Base-by-base conservation (phyloP, 2,329 filamentous ascomycete genomes). In the Exutisphaerella laricina region DNA sequence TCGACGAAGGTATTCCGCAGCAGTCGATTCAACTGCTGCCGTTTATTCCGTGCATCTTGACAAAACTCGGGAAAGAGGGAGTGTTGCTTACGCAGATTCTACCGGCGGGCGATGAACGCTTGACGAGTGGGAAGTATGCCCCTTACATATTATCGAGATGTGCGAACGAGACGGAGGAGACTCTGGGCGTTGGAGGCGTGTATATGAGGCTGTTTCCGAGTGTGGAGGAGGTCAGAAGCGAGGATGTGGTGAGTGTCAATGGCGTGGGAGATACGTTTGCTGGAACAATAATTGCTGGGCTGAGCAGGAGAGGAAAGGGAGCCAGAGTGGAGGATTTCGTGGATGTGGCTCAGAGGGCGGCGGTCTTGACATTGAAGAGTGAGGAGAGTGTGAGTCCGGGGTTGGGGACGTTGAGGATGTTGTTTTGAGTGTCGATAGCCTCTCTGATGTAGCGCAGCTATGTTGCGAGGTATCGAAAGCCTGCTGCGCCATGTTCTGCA, bases 241-340 rank as follows among this genome's bases (percentile, higher is more conserved):
- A 75, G 14, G 79, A 92, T 18, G 73, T 94, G 1, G 80, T 90
- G 1, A 95, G 88, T 34, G 90, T 97, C 7, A 97, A 97, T 62
- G 92, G 90, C 0, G 88, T 88, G 2, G 92, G 92, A 0, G 92
- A 98, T 66, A 96, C 92, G 0, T 89, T 97, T 62, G 71, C 94
- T 6, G 92, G 90, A 0, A 84, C 88, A 10, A 56, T 96, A 43
- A 70, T 95, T n/a, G 84, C 88, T 1, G 87, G 85, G 0, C 62
- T 97, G 52, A 80, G 81, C 0, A 77, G 73, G 56, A 14, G 60
- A 61, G 55, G 32, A 13, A 62, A 47, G 61, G 77, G 46, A 66
- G 80, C 58, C 43, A 58, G 55, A 14, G 60, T 80, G 10, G 75
- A 80, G 48, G 74, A 82, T 34, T 64, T 92, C 41, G 71, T 98